These are phyloP conservation scores for Rhodomyrtus tomentosa DNA, from an alignment of 345 rosid species.

Conservation along the genomic window DNA sequence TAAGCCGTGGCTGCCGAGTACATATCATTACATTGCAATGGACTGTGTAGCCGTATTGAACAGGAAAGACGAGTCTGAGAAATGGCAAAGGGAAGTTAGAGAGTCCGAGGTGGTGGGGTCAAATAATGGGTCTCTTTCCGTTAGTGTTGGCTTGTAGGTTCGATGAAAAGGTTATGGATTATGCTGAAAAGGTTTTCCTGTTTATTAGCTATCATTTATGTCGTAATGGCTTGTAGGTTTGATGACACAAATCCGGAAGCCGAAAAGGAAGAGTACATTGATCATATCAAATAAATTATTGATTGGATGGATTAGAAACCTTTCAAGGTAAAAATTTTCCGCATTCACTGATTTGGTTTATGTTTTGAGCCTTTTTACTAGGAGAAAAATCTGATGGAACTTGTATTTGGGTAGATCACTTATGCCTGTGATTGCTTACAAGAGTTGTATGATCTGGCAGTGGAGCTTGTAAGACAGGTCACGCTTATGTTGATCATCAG, in stretches of 20 bases:
- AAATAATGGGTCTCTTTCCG: too few species aligned
- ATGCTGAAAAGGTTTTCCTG: not conserved
- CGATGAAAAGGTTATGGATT: too few species aligned
- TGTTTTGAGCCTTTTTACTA: not conserved
- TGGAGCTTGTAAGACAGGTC: slow-evolving; percentile 84
- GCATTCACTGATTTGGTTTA: not conserved
- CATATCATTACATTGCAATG: not conserved
- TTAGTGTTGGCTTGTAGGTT: too few species aligned
- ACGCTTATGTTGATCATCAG: slow-evolving; percentile 99
- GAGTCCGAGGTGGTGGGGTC: slow-evolving; percentile 50
- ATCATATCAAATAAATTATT: slow-evolving; percentile 92
- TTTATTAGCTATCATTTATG: not conserved
- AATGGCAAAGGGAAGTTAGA: slow-evolving; percentile 74
- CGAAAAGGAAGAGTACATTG: slow-evolving; percentile 91
- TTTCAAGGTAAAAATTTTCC: slow-evolving; percentile 45
- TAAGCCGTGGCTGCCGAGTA: not conserved
- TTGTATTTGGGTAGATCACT: slow-evolving; percentile 54
- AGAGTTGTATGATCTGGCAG: slow-evolving; percentile 85
- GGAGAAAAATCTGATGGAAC: not conserved
- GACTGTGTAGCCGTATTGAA: slow-evolving; percentile 31
- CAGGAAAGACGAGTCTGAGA: slow-evolving; percentile 67
- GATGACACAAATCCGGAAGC: slow-evolving; percentile 99
- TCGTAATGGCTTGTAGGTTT: slow-evolving; percentile 26
- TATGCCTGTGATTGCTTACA: slow-evolving; percentile 97
- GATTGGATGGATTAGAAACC: slow-evolving; percentile 99